phyloP scores from a whole-genome alignment of 2,329 filamentous ascomycete species.

The Curvularia sp. region DNA sequence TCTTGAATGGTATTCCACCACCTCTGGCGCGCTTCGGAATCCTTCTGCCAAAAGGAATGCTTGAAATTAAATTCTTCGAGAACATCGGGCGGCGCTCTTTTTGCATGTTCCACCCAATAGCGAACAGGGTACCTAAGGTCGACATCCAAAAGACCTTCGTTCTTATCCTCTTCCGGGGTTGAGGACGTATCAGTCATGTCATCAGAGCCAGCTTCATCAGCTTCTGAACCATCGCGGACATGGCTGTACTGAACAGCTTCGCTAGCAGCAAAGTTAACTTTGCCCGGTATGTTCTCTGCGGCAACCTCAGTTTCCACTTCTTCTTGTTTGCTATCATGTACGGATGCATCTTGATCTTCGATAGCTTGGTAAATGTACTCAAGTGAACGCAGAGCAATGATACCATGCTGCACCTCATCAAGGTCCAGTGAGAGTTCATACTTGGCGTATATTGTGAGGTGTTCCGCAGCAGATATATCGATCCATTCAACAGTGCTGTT shows the following conservation, averaged over 20 bases:
- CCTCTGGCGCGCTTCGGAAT: conserved; percentile 20
- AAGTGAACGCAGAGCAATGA: conserved; percentile 34
- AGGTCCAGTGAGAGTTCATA: conserved; percentile 28
- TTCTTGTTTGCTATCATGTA: not conserved
- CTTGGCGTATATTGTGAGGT: conserved; percentile 30
- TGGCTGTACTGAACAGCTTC: not conserved
- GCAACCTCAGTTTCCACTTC: not conserved
- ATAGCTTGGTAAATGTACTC: conserved; percentile 26
- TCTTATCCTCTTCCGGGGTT: not conserved
- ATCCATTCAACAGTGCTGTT: conserved; percentile 35
- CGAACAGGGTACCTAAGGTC: conserved; percentile 29
- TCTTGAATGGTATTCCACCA: conserved; percentile 29
- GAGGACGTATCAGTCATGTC: not conserved
- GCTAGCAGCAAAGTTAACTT: not conserved
- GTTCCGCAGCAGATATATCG: conserved; percentile 29
- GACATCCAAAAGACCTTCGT: conserved; percentile 9
- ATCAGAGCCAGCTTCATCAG: not conserved
- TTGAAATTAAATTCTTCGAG: conserved; percentile 29
- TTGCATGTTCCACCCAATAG: conserved; percentile 37
- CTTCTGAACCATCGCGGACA: not conserved
- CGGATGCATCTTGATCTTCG: conserved; percentile 2
- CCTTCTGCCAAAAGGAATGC: conserved; percentile 29
- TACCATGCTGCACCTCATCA: conserved; percentile 32
- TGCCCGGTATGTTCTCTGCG: not conserved
- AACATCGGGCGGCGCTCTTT: conserved; percentile 28